Evolutionary conservation across 2,329 filamentous ascomycete species (phyloP), one percentile per base, ranked within the genome.

Genomic region (Epicoccum sorghinum): DNA sequence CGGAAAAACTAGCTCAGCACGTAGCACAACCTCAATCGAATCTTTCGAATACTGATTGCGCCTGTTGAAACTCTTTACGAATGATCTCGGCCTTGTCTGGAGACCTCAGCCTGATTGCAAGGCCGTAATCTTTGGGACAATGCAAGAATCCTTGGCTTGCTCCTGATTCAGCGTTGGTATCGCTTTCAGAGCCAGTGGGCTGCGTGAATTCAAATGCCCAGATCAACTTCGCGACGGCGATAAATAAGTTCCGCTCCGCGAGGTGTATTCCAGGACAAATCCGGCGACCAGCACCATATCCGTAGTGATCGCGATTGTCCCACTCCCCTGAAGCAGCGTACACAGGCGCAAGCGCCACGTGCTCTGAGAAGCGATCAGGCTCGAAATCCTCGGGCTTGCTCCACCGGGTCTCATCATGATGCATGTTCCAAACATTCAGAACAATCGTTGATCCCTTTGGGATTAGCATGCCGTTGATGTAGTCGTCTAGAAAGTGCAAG

Each of bases 201-300:
- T 51, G 47, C n/a, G 47, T 51, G 13, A 51, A 51, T 23, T 52
- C 41, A 40, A 52, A 52, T 13, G 42, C 49, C 49, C 49, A 52
- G 24, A 52, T 12, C 10, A 52, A 18, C 35, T 42, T 40, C 22
- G 42, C 49, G 18, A 52, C 35, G 9, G 45, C 35, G 23, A 52
- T 57, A 12, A 67, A 69, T 4, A 74, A 54, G 10, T 48, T 65
- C 6, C 64, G 60, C 43, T 71, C 65, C 1, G 69, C 72, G 33
- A 75, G 58, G 44, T 72, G 66, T 38, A 70, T 68, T 10, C 71
- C 72, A 1, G 68, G 70, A 51, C 73, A 75, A 25, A 71, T 65
- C n/a, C 72, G 56, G 10, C 75, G 63, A 3, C 76, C 76, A 36
- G 68, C 66, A 12, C 75, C 74, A 49, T 74, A 78, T 9, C 59